Conservation (phyloP, 352 stramenopile species). For the Pythium coloratum region DNA sequence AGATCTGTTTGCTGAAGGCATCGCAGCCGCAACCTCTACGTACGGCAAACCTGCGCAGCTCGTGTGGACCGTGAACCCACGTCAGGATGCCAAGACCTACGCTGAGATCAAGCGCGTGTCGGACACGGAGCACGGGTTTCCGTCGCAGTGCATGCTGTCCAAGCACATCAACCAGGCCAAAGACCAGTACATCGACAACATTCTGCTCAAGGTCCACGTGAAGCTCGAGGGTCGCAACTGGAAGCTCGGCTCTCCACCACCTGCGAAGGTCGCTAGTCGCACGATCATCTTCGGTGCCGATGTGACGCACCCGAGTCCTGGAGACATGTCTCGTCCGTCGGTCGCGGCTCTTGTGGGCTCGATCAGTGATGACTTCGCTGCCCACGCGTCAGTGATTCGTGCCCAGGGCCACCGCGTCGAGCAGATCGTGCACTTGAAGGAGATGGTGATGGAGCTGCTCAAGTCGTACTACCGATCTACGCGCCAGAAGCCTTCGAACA, state of each 20-base stretch:
- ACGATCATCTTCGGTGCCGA: slow-evolving; percentile 87
- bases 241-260: slow-evolving; percentile 42
- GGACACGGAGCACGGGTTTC: slow-evolving; percentile 66
- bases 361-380: slow-evolving; percentile 71
- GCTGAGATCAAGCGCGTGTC: slow-evolving; percentile 77
- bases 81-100: slow-evolving; percentile 46
- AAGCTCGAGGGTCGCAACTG: slow-evolving; percentile 74
- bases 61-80: slow-evolving; percentile 62
- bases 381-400: slow-evolving; percentile 62
- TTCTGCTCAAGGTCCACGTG: slow-evolving; percentile 78
- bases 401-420: slow-evolving; percentile 81
- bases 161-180: slow-evolving; percentile 66
- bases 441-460: slow-evolving; percentile 69
- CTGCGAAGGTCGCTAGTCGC: slow-evolving; percentile 40
- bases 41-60: slow-evolving; percentile 43
- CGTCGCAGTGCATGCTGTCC: slow-evolving; percentile 76
- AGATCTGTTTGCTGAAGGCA: slow-evolving; percentile 40
- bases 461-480: slow-evolving; percentile 67
- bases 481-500: slow-evolving; percentile 57
- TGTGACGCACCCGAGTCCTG: slow-evolving; percentile 77
- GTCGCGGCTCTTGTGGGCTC: slow-evolving; percentile 84
- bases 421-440: slow-evolving; percentile 64
- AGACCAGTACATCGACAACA: slow-evolving; percentile 70
- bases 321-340: slow-evolving; percentile 69
- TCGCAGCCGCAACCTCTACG: slow-evolving; percentile 31